Evolutionary conservation across 495 filamentous ascomycete genomes (phyloP).

Genomic region (Trichodelitschia bisporula): DNA sequence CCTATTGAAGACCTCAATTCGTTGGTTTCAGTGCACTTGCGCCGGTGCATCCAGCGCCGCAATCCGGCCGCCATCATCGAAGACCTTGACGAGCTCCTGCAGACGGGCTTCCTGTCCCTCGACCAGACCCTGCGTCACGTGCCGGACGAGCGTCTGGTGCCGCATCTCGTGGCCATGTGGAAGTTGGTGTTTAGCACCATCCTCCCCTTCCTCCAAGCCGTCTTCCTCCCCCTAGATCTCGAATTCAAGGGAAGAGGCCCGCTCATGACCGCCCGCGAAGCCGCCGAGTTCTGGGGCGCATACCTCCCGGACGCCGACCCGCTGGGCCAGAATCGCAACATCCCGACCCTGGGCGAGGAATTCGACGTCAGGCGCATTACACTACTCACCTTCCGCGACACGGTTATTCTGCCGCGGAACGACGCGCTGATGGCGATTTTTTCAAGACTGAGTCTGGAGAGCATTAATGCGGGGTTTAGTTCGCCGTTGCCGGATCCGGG

Average conservation of each 20-base stretch:
- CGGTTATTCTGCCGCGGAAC: constrained; percentile 62
- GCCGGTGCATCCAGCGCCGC: constrained; percentile 16
- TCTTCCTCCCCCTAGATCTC: constrained; percentile 80
- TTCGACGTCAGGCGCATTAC: constrained; percentile 79
- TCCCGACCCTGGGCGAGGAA: constrained; percentile 23
- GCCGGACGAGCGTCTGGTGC: constrained; percentile 62
- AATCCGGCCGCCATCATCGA: constrained; percentile 11
- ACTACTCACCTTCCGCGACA: constrained; percentile 72
- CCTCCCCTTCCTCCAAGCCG: constrained; percentile 84
- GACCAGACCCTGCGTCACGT: constrained; percentile 55
- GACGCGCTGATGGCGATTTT: constrained; percentile 74
- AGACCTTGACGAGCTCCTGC: constrained; percentile 11
- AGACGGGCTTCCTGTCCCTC: constrained; percentile 64
- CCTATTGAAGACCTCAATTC: constrained; percentile 90
- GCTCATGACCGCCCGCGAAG: constrained; percentile 48
- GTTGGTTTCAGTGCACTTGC: constrained; percentile 28
- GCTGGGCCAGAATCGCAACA: constrained; percentile 10
- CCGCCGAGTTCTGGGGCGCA: constrained; percentile 69
- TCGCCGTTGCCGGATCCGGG: constrained; percentile 13
- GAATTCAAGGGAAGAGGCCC: constrained; percentile 74
- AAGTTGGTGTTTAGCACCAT: constrained; percentile 71
- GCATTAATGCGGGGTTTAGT: constrained; percentile 32
- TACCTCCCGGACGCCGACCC: constrained; percentile 16
- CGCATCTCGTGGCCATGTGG: constrained; percentile 81
- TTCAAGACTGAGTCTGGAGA: constrained; percentile 68